Conservation (phyloP, 73 alveolate species). For the Tetrahymena thermophila region DNA sequence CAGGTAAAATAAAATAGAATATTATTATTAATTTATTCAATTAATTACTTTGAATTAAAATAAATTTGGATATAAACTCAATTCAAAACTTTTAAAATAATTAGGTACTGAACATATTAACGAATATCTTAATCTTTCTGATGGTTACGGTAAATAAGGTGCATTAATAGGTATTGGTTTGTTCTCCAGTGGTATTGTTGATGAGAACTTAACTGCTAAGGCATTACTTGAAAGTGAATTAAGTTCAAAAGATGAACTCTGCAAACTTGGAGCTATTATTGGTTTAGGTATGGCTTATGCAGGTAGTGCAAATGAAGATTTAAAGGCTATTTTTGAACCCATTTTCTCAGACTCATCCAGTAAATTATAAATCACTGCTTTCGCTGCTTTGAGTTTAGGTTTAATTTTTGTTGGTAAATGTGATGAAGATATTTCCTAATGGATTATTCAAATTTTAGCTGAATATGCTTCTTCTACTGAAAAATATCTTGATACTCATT, state of each 20-base stretch:
- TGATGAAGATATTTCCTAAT: conserved; percentile 93
- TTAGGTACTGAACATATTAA: conserved; percentile 87
- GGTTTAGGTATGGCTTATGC: conserved; percentile 84
- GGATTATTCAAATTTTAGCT: conserved; percentile 78
- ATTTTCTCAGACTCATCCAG: conserved; percentile 61
- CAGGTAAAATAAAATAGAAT: not conserved
- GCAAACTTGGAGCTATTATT: conserved; percentile 65
- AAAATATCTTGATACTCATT: conserved; percentile 67
- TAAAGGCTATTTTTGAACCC: conserved; percentile 62
- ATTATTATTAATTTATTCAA: not conserved
- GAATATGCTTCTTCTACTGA: conserved; percentile 73
- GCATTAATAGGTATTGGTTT: conserved; percentile 86
- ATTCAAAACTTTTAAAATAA: not conserved
- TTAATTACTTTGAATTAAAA: not conserved
- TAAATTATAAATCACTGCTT: conserved; percentile 89
- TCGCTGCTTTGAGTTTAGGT: conserved; percentile 96
- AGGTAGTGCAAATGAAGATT: conserved; percentile 80
- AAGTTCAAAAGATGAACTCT: conserved; percentile 47
- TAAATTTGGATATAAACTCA: not conserved
- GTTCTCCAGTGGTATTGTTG: conserved; percentile 76
- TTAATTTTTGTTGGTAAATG: conserved; percentile 90
- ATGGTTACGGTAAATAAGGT: conserved; percentile 78
- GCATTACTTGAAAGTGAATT: conserved; percentile 75
- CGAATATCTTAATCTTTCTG: conserved; percentile 68
- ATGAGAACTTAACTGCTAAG: conserved; percentile 79